A percentile compares a stretch with the other conserved stretches of the same genome.
Conservation (phyloP, 352 stramenopile genomes). For the Pelagophyceae sp. region DNA sequence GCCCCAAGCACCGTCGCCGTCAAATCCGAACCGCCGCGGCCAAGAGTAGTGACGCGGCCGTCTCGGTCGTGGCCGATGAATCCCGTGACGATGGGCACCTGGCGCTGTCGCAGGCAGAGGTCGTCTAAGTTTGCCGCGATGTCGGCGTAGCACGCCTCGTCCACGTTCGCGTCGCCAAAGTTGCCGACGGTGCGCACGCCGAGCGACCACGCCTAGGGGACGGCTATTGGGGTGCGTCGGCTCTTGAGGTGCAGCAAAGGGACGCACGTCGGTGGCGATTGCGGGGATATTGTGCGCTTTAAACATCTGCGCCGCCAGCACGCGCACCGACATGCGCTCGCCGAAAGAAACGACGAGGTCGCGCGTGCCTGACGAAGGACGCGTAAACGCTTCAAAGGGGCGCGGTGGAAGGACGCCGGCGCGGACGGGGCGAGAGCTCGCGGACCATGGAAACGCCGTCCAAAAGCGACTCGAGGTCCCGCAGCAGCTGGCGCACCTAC, state of each 20-base stretch:
- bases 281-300: conserved; percentile 55
- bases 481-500: conserved; percentile 42
- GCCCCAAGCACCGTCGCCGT: conserved; percentile 63
- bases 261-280: conserved; percentile 48
- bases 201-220: conserved; percentile 37
- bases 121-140: conserved; percentile 39
- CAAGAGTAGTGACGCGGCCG: conserved; percentile 64
- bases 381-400: not conserved
- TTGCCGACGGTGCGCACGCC: conserved; percentile 39
- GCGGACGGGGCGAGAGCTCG: conserved; percentile 60
- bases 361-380: no score
- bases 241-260: no score
- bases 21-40: conserved; percentile 64
- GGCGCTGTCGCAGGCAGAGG: conserved; percentile 48
- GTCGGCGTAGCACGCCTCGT: conserved; percentile 29
- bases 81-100: conserved; percentile 66
- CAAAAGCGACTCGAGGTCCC: conserved; percentile 63
- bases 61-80: conserved; percentile 66
- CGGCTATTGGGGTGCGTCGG: no score
- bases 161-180: conserved; percentile 19
- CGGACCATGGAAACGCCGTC: conserved; percentile 63
- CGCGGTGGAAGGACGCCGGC: conserved; percentile 38
- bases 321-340: conserved; percentile 58
- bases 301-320: conserved; percentile 65
- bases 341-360: conserved; percentile 66